These are phyloP conservation scores for Polyplosphaeria fusca DNA, from an alignment of 495 filamentous ascomycete genomes.

Conservation along the genomic window DNA sequence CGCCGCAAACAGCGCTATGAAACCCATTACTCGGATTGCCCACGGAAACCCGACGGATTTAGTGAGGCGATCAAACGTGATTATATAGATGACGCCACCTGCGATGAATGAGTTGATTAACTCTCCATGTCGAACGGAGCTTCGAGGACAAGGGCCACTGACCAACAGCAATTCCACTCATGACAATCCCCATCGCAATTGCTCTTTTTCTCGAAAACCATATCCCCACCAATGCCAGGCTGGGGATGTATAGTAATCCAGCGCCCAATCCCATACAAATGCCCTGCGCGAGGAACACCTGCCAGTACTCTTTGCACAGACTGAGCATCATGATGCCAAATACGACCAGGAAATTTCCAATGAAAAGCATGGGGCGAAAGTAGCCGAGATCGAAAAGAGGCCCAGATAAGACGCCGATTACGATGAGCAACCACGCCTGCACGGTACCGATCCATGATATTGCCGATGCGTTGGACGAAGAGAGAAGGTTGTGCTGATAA, in stretches of 20 bases:
- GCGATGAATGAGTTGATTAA: neutral
- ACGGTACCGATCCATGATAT: conserved; percentile 41
- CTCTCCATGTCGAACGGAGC: neutral
- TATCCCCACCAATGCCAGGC: conserved; percentile 26
- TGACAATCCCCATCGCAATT: conserved; percentile 28
- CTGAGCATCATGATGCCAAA: conserved; percentile 35
- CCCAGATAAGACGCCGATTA: conserved; percentile 36
- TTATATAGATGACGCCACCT: conserved; percentile 31
- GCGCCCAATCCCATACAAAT: conserved; percentile 32
- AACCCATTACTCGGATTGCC: conserved; percentile 31
- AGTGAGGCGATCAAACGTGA: conserved; percentile 27
- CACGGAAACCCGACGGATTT: conserved; percentile 31
- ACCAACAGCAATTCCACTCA: conserved; percentile 33
- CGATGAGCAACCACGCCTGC: conserved; percentile 38
- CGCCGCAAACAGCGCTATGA: conserved; percentile 25
- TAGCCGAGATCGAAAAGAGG: conserved; percentile 37
- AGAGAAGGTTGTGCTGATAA: conserved; percentile 31
- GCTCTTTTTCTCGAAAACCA: conserved; percentile 29
- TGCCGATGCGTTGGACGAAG: conserved; percentile 22
- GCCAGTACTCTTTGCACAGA: conserved; percentile 31
- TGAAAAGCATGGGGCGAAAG: conserved; percentile 35
- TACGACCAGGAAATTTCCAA: conserved; percentile 30
- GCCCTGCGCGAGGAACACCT: conserved; percentile 32
- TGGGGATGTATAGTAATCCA: conserved; percentile 29
- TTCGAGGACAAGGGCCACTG: neutral